Evolutionary conservation across 1,139 yeast species (phyloP).

Genomic region (Candida sanyaensis): DNA sequence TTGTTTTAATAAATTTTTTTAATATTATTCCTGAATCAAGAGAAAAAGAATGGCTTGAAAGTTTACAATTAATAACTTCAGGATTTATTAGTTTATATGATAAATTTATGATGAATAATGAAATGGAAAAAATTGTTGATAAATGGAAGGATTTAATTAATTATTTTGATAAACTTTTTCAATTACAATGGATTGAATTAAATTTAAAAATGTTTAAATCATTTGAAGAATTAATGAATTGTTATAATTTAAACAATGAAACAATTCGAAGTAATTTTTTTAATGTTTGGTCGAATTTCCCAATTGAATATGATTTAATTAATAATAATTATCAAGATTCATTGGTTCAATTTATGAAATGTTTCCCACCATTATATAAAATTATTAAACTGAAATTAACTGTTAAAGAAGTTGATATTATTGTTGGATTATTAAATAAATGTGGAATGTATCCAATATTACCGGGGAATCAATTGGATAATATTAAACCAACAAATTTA

Average conservation of each 20-base stretch:
- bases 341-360: constrained; percentile 49
- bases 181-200: constrained; percentile 46
- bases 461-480: constrained; percentile 39
- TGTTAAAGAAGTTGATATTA: constrained; percentile 36
- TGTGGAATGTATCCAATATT: constrained; percentile 70
- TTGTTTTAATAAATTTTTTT: constrained; percentile 45
- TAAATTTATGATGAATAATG: constrained; percentile 37
- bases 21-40: constrained; percentile 11
- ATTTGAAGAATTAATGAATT: constrained; percentile 46
- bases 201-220: constrained; percentile 55
- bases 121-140: constrained; percentile 17
- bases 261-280: constrained; percentile 30
- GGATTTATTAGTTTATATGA: constrained; percentile 58
- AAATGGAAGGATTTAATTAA: constrained; percentile 55
- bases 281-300: constrained; percentile 63
- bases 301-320: constrained; percentile 59
- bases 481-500: constrained; percentile 50
- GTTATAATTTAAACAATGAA: constrained; percentile 19
- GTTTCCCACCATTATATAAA: constrained; percentile 49
- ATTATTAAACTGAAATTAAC: constrained; percentile 32
- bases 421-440: constrained; percentile 52
- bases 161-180: constrained; percentile 44
- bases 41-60: constrained; percentile 52
- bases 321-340: constrained; percentile 58
- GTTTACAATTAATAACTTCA: constrained; percentile 56